Evolutionary conservation across 2,329 filamentous ascomycete species (phyloP).

Genomic region (Colletotrichum sp.): DNA sequence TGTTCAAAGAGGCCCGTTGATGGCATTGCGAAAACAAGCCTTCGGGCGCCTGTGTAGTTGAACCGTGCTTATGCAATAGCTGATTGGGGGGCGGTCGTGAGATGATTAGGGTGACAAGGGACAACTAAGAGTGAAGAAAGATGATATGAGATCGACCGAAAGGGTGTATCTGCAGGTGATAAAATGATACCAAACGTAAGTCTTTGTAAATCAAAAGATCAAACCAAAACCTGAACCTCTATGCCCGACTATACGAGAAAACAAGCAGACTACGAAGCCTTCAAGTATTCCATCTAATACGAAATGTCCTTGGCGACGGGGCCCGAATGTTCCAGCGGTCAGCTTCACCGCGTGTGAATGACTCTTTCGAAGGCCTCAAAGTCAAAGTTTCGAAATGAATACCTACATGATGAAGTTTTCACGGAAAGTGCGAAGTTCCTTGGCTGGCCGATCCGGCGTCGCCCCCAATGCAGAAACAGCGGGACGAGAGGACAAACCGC

Average conservation of each 20-base stretch:
- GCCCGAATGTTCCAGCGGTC: background rate
- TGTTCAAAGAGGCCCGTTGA: background rate
- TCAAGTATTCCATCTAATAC: background rate
- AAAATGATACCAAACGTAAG: background rate
- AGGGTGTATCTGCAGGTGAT: background rate
- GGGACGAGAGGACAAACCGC: background rate
- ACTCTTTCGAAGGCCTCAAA: background rate
- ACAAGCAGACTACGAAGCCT: background rate
- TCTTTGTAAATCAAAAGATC: background rate
- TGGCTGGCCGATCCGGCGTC: background rate
- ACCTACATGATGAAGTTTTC: background rate
- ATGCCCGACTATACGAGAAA: background rate
- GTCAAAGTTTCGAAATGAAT: background rate
- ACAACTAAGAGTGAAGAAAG: background rate
- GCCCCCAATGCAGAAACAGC: background rate
- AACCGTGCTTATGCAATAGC: background rate
- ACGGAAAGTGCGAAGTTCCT: background rate
- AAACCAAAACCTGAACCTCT: background rate
- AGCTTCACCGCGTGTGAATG: background rate
- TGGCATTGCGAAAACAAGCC: background rate
- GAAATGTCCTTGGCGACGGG: background rate
- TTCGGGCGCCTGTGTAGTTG: background rate
- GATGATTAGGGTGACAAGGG: background rate
- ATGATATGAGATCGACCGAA: background rate
- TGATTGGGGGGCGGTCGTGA: background rate